Evolutionary conservation across 257 asterid species (phyloP).

Genomic region (Parsonsia alboflavescens): DNA sequence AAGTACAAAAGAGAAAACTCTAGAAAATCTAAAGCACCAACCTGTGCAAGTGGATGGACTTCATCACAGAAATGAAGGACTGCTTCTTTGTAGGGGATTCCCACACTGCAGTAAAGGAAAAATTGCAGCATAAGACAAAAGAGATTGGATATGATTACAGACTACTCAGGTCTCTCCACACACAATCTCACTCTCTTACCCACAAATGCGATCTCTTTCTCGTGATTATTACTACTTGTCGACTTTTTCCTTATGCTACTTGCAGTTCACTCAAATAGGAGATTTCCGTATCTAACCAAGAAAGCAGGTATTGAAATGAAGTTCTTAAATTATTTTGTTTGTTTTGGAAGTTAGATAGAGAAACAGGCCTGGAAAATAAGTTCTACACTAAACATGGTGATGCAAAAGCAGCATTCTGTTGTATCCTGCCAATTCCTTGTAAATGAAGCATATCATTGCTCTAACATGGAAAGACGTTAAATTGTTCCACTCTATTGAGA

Average conservation of each 20-base stretch:
- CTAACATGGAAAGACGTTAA: neutral
- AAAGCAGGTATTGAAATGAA: neutral
- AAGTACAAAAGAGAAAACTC: neutral
- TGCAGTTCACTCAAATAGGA: neutral
- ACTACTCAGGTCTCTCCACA: neutral
- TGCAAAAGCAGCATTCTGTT: neutral
- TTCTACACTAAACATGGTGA: neutral
- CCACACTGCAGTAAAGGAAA: conserved; percentile 38
- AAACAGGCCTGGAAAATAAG: neutral
- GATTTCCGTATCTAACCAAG: neutral
- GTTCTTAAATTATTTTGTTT: neutral
- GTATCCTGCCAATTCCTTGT: neutral
- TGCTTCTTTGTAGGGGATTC: conserved; percentile 72
- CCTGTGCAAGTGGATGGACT: conserved; percentile 72
- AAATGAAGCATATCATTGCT: neutral
- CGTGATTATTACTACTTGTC: neutral
- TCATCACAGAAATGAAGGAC: conserved; percentile 48
- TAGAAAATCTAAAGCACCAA: conserved; percentile 11
- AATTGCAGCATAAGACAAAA: neutral
- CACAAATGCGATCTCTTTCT: neutral
- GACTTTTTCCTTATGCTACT: neutral
- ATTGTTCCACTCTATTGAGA: neutral
- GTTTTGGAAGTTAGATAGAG: neutral
- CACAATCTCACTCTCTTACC: neutral
- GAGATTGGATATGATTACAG: neutral